Evolutionary conservation across 192 early-diverging fungal genomes (phyloP).

Genomic region (Coemansia reversa): DNA sequence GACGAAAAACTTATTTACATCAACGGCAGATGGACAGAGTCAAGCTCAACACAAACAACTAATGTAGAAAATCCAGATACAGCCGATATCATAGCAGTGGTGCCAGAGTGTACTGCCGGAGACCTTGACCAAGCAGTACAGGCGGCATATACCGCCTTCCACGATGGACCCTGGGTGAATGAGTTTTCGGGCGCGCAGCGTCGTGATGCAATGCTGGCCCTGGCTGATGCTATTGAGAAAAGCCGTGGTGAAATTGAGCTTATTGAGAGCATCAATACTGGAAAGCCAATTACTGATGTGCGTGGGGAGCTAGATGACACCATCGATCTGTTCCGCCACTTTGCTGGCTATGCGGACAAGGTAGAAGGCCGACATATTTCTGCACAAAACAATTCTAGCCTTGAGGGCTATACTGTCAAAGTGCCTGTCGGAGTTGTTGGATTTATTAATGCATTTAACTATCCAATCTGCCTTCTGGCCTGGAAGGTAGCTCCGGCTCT

Average conservation of each 20-base stretch:
- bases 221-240: slow-evolving; percentile 48
- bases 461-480: slow-evolving; percentile 56
- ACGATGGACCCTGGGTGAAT: slow-evolving; percentile 49
- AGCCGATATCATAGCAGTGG: slow-evolving; percentile 33
- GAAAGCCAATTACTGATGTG: slow-evolving; percentile 57
- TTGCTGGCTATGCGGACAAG: slow-evolving; percentile 54
- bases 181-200: slow-evolving; percentile 54
- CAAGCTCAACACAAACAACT: slow-evolving; percentile 12
- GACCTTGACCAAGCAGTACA: slow-evolving; percentile 49
- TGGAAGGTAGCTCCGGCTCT: slow-evolving; percentile 57
- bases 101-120: slow-evolving; percentile 36
- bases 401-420: slow-evolving; percentile 50
- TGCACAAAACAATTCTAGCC: slow-evolving; percentile 28
- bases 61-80: slow-evolving; percentile 48
- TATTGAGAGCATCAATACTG: slow-evolving; percentile 56
- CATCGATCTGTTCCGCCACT: slow-evolving; percentile 49
- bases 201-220: slow-evolving; percentile 50
- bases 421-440: slow-evolving; percentile 57
- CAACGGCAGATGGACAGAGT: slow-evolving; percentile 34
- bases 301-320: slow-evolving; percentile 54
- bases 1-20: slow-evolving; percentile 38
- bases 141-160: slow-evolving; percentile 46
- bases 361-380: slow-evolving; percentile 50
- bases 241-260: slow-evolving; percentile 39
- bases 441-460: slow-evolving; percentile 63